These are phyloP conservation scores for Ceratocystis eucalypticola DNA, from an alignment of 2,329 filamentous ascomycete species.

Conservation along the genomic window DNA sequence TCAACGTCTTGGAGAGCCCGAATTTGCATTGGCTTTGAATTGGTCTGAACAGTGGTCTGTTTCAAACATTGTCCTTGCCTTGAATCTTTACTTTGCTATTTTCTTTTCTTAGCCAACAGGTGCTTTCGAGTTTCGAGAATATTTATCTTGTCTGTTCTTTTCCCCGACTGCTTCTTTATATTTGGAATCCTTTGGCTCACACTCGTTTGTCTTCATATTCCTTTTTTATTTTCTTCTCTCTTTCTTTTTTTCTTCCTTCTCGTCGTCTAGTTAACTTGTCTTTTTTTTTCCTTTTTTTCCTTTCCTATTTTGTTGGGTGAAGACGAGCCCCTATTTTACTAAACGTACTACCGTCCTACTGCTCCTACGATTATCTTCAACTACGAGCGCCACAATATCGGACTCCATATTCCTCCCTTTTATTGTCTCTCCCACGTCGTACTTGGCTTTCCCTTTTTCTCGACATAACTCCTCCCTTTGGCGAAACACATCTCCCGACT, in stretches of 20 bases:
- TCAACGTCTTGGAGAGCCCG: background rate
- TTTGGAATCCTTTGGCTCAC: background rate
- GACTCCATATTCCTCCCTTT: constrained; percentile 9
- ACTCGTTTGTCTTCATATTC: background rate
- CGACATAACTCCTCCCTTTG: background rate
- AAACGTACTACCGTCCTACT: background rate
- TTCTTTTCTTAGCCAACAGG: constrained; percentile 3
- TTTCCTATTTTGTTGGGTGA: background rate
- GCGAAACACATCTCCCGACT: constrained; percentile 8
- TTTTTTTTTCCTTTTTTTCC: background rate
- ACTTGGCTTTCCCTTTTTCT: background rate
- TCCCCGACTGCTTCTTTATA: background rate
- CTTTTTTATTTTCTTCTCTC: background rate
- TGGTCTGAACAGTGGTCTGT: background rate
- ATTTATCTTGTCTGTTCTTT: constrained; percentile 7
- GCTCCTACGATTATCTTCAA: constrained; percentile 2
- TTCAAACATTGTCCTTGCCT: background rate
- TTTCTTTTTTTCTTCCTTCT: background rate
- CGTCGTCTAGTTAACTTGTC: constrained; percentile 9
- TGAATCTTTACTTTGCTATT: background rate
- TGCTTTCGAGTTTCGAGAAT: constrained; percentile 8
- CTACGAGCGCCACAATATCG: background rate
- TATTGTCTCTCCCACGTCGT: background rate
- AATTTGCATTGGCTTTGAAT: background rate
- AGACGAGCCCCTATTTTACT: constrained; percentile 5